Evolutionary conservation across 192 early-diverging fungal species (phyloP).

Genomic region (Coemansia sp.): DNA sequence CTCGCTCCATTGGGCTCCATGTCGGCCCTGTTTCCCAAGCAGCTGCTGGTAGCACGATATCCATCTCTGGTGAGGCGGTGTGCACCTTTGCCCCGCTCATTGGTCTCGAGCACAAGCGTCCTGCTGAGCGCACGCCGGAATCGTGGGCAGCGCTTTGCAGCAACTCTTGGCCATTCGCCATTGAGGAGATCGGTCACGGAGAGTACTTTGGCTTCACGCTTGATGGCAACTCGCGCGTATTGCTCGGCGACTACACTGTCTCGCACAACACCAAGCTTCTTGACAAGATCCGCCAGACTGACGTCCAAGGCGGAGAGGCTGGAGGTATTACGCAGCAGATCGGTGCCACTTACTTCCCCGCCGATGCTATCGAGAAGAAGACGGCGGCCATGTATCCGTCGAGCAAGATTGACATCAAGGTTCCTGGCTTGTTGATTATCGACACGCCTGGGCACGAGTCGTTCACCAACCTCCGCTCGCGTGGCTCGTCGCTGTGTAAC

Average conservation of each 20-base stretch:
- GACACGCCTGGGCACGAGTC: conserved; percentile 99
- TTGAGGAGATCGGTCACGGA: conserved; percentile 39
- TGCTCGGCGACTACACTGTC: conserved; percentile 56
- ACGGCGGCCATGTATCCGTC: conserved; percentile 73
- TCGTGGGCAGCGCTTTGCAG: conserved; percentile 8
- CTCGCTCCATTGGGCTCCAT: conserved; percentile 38
- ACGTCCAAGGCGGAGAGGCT: conserved; percentile 99
- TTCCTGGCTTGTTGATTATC: conserved; percentile 93
- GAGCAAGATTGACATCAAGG: conserved; percentile 69
- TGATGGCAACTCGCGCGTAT: conserved; percentile 59
- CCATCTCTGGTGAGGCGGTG: conserved; percentile 30
- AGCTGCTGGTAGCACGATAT: conserved; percentile 1
- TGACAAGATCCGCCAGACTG: conserved; percentile 99
- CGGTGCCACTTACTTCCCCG: conserved; percentile 99
- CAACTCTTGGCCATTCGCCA: conserved; percentile 44
- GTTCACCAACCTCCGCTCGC: conserved; percentile 93
- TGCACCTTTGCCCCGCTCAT: conserved; percentile 11
- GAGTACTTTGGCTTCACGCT: conserved; percentile 61
- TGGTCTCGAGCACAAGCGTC: conserved; percentile 17
- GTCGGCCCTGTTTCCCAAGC: conserved; percentile 20
- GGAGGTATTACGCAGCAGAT: conserved; percentile 99
- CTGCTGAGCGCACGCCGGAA: conserved; percentile 3
- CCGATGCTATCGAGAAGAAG: conserved; percentile 89
- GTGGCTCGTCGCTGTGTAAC: conserved; percentile 97
- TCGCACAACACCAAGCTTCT: conserved; percentile 90